These are phyloP conservation scores for Musa balbisiana DNA, from an alignment of 202 grass and related monocot genomes.

Conservation along the genomic window DNA sequence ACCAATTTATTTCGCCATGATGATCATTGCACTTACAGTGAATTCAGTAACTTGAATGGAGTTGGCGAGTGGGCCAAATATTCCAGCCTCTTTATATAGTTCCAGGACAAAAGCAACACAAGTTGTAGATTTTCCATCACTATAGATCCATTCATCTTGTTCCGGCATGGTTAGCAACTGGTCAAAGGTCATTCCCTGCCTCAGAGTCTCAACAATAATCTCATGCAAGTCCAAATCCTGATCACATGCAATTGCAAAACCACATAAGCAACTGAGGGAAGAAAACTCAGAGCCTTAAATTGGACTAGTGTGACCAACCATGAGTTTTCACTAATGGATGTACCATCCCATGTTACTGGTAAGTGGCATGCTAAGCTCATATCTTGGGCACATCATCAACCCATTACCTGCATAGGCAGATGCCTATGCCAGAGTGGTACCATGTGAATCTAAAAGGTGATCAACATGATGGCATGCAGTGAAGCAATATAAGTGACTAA, in stretches of 20 bases:
- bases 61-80: slow-evolving; percentile 60
- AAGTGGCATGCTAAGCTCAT: background rate
- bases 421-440: too few species aligned
- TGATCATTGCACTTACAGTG: slow-evolving; percentile 54
- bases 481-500: background rate
- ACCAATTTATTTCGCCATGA: background rate
- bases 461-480: background rate
- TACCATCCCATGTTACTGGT: background rate
- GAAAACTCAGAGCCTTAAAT: background rate
- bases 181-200: slow-evolving; percentile 86
- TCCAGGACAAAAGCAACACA: slow-evolving; percentile 90
- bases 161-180: slow-evolving; percentile 90
- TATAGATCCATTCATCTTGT: slow-evolving; percentile 95
- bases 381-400: background rate
- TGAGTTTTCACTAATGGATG: background rate
- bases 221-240: slow-evolving; percentile 84
- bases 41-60: slow-evolving; percentile 94
- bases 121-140: slow-evolving; percentile 96
- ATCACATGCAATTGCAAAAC: slow-evolving; percentile 14
- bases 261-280: slow-evolving; percentile 12
- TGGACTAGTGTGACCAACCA: background rate
- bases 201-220: slow-evolving; percentile 83
- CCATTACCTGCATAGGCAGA: too few species aligned
- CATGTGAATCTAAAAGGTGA: background rate
- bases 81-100: slow-evolving; percentile 91